phyloP scores from a whole-genome alignment of 768 basidiomycete species.

The Lentinula aciculospora region DNA sequence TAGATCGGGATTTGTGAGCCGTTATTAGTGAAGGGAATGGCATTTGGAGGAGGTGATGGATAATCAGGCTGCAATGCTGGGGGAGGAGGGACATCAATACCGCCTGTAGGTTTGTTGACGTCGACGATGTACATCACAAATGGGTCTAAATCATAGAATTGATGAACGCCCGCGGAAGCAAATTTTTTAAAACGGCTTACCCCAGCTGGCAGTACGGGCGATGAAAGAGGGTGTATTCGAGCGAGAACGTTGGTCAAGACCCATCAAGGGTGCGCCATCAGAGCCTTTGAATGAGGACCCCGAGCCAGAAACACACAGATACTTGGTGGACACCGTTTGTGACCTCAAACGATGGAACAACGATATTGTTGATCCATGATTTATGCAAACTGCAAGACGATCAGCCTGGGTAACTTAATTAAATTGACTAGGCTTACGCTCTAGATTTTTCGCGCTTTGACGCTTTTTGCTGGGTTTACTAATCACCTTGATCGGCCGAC shows the following conservation, averaged over 20 bases:
- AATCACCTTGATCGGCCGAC: slow-evolving; percentile 96
- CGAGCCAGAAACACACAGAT: slow-evolving; percentile 92
- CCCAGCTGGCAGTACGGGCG: slow-evolving; percentile 87
- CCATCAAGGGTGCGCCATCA: slow-evolving; percentile 83
- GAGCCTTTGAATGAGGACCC: slow-evolving; percentile 91
- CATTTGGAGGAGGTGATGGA: slow-evolving; percentile 88
- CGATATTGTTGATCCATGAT: slow-evolving; percentile 93
- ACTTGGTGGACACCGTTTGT: slow-evolving; percentile 94
- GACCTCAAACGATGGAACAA: slow-evolving; percentile 94
- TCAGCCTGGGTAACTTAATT: slow-evolving; percentile 28
- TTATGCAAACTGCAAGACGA: slow-evolving; percentile 71
- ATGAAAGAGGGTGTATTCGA: slow-evolving; percentile 83
- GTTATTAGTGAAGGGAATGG: slow-evolving; percentile 79
- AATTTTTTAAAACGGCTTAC: slow-evolving; percentile 32
- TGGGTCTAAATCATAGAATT: slow-evolving; percentile 47
- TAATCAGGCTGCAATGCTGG: slow-evolving; percentile 85
- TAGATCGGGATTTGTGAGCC: slow-evolving; percentile 86
- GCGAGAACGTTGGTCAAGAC: slow-evolving; percentile 65
- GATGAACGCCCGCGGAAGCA: slow-evolving; percentile 11
- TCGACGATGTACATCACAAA: slow-evolving; percentile 99
- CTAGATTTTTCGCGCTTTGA: slow-evolving; percentile 88
- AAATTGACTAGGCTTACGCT: slow-evolving; percentile 52
- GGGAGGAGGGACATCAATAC: slow-evolving; percentile 71
- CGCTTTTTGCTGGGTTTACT: slow-evolving; percentile 98
- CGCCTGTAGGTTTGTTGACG: slow-evolving; percentile 75